These are phyloP conservation scores for Pyrus bretschneideri DNA, from an alignment of 306 rosid genomes.

Conservation along the genomic window DNA sequence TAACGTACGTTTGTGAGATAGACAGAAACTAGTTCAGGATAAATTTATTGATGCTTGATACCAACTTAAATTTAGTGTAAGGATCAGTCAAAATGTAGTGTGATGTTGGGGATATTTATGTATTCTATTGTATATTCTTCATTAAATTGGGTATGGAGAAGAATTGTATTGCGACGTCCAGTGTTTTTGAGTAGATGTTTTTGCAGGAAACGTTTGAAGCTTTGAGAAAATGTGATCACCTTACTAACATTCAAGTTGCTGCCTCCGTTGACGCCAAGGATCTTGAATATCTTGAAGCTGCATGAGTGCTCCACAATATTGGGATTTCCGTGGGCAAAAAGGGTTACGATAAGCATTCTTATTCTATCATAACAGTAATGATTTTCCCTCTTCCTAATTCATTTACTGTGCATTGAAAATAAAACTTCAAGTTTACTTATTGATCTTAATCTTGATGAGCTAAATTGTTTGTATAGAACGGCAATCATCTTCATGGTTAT, in stretches of 20 bases:
- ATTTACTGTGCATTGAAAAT: not conserved
- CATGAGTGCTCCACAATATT: conserved; percentile 32
- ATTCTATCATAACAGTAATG: conserved; percentile 23
- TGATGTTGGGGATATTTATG: too few relatives aligned
- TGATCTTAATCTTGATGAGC: not conserved
- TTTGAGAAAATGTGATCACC: conserved; percentile 16
- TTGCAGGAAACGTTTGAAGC: conserved; percentile 31
- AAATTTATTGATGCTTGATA: not conserved
- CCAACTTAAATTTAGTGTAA: too few relatives aligned
- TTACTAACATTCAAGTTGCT: conserved; percentile 1
- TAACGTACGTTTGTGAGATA: not conserved
- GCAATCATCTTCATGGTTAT: conserved; percentile 22
- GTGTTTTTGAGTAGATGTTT: not conserved
- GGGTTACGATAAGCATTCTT: conserved; percentile 33
- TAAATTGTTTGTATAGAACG: conserved; percentile 12
- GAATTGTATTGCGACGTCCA: not conserved
- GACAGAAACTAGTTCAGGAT: not conserved
- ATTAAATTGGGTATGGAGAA: not conserved
- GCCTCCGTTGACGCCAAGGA: conserved; percentile 23
- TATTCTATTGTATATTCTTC: not conserved
- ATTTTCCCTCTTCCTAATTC: not conserved
- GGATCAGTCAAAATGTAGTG: too few relatives aligned
- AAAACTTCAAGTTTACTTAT: not conserved
- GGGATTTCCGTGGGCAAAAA: conserved; percentile 27
- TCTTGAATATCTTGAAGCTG: conserved; percentile 37